Percentiles rank a stretch among this genome's conserved stretches.
Conservation (phyloP, 495 filamentous ascomycete genomes). For the Hypoxylon fuscum region DNA sequence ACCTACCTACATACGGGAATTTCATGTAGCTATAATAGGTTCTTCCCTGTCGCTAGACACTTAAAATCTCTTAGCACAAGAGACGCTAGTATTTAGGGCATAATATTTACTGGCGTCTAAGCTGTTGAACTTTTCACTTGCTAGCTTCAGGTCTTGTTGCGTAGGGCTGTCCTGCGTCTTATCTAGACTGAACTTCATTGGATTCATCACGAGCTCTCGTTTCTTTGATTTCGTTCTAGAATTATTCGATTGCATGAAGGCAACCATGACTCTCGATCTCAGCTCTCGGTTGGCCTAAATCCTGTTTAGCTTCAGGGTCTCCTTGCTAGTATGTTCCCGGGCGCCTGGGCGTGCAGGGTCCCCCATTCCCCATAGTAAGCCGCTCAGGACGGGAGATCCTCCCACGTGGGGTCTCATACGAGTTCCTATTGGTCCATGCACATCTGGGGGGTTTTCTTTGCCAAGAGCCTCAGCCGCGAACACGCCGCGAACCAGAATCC, state of each 20-base stretch:
- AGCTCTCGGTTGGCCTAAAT: constrained; percentile 13
- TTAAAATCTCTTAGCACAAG: neutral
- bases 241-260: constrained; percentile 33
- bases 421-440: constrained; percentile 16
- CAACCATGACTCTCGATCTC: constrained; percentile 1
- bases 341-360: constrained; percentile 25
- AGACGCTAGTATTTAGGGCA: neutral
- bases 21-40: no score
- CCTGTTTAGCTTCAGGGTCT: constrained; percentile 6
- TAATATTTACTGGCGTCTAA: no score
- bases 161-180: constrained; percentile 9
- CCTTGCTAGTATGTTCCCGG: constrained; percentile 21
- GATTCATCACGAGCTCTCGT: neutral
- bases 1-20: no score
- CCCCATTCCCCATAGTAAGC: constrained; percentile 20
- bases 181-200: constrained; percentile 6
- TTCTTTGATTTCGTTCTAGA: constrained; percentile 30
- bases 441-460: constrained; percentile 8
- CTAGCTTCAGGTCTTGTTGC: no score
- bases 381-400: constrained; percentile 26
- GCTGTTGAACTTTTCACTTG: no score
- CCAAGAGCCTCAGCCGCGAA: constrained; percentile 42
- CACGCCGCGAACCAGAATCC: constrained; percentile 27
- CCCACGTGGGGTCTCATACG: constrained; percentile 30
- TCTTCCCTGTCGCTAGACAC: neutral